Conservation (phyloP, 2,329 filamentous ascomycete species). For the Dendryphion nanum region DNA sequence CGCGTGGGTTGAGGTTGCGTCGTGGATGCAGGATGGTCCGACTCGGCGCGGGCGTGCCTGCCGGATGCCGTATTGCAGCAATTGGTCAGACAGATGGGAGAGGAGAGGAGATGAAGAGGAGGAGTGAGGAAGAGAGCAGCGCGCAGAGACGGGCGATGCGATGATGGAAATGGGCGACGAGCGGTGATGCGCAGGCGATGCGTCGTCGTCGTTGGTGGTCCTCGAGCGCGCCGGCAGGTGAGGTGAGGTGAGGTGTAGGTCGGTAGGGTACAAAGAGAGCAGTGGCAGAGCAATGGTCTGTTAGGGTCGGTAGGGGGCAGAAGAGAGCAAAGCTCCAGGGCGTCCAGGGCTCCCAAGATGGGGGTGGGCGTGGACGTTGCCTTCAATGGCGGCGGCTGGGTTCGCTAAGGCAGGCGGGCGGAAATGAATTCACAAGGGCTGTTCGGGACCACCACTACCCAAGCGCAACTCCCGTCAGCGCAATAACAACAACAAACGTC, state of each 20-base stretch:
- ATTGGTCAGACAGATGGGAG: no score
- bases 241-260: no score
- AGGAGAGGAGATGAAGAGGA: background rate
- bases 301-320: no score
- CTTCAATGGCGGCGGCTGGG: background rate
- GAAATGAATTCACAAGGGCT: conserved; percentile 8
- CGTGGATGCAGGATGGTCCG: conserved; percentile 9
- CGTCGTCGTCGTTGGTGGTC: no score
- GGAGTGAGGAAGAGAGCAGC: background rate
- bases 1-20: conserved; percentile 23
- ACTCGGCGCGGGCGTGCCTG: conserved; percentile 8
- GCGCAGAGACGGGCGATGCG: background rate
- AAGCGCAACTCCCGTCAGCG: conserved; percentile 20
- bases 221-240: no score
- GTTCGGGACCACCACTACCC: conserved; percentile 24
- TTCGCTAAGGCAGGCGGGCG: conserved; percentile 4
- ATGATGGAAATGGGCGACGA: conserved; percentile 7
- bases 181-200: no score
- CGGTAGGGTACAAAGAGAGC: no score
- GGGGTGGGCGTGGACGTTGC: conserved; percentile 12
- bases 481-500: conserved; percentile 35
- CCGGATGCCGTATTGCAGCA: no score
- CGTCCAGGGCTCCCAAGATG: conserved; percentile 7
- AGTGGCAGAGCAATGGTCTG: no score
- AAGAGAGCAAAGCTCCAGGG: background rate